phyloP scores from a whole-genome alignment of 2,329 filamentous ascomycete genomes.

The Reticulascus tulasneorum region DNA sequence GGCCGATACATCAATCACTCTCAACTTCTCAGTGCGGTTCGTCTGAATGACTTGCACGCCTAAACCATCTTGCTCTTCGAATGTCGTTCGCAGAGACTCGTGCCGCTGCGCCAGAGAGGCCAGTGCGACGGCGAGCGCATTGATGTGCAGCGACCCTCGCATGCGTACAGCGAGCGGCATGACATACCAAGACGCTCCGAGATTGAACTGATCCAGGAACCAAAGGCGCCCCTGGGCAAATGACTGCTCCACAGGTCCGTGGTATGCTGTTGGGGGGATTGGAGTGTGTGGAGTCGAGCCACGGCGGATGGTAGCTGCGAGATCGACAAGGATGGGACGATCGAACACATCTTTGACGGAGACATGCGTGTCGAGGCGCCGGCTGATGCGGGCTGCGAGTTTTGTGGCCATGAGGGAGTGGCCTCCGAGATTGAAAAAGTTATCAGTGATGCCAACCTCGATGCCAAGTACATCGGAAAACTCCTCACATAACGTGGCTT shows the following conservation, averaged over 20 bases:
- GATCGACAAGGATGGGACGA: neutral
- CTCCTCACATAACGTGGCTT: conserved; percentile 9
- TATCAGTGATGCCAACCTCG: conserved; percentile 10
- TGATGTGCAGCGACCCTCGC: neutral
- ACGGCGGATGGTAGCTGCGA: neutral
- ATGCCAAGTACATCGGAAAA: conserved; percentile 3
- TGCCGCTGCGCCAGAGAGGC: neutral
- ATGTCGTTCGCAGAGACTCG: conserved; percentile 1
- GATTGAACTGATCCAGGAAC: neutral
- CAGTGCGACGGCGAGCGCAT: neutral
- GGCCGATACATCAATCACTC: neutral
- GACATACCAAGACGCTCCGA: neutral
- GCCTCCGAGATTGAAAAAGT: conserved; percentile 16
- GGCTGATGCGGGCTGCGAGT: conserved; percentile 15
- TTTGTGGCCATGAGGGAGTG: conserved; percentile 23
- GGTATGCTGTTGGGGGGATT: neutral
- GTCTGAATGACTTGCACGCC: conserved; percentile 5
- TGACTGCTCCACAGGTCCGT: neutral
- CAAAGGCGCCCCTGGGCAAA: conserved; percentile 1
- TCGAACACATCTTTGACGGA: conserved; percentile 13
- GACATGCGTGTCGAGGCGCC: conserved; percentile 1
- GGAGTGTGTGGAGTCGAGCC: neutral
- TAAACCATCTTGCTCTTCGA: neutral
- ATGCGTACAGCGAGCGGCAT: neutral
- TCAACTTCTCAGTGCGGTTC: neutral